These are phyloP conservation scores for Cladophialophora psammophila DNA, from an alignment of 2,329 filamentous ascomycete genomes.

Conservation along the genomic window DNA sequence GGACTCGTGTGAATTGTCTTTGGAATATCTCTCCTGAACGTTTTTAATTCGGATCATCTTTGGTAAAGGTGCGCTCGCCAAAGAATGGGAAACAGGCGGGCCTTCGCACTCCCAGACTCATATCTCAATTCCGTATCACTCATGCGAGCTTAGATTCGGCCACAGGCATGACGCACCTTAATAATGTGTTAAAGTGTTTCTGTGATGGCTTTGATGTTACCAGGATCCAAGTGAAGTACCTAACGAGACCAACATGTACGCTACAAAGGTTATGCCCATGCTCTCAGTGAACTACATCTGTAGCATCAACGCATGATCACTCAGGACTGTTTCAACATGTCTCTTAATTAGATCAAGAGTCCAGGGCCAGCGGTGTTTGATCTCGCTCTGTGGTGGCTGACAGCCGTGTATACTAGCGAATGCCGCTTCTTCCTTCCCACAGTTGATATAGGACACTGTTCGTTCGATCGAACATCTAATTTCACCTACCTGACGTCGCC, in stretches of 20 bases:
- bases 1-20: conserved; percentile 47
- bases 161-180: conserved; percentile 8
- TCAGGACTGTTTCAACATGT: conserved; percentile 21
- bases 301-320: conserved; percentile 19
- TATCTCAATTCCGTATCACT: conserved; percentile 9
- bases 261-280: conserved; percentile 22
- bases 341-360: conserved; percentile 16
- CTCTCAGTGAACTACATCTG: conserved; percentile 24
- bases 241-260: conserved; percentile 10
- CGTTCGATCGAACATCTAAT: not conserved
- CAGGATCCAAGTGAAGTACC: conserved; percentile 21
- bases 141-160: not conserved
- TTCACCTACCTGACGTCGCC: conserved; percentile 6
- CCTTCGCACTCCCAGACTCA: conserved; percentile 15
- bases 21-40: conserved; percentile 48
- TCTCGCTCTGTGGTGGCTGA: conserved; percentile 13
- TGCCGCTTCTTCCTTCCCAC: conserved; percentile 7
- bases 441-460: not conserved
- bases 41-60: conserved; percentile 43
- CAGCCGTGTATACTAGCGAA: conserved; percentile 7
- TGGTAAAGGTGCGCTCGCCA: conserved; percentile 51
- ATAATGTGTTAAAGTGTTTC: conserved; percentile 18
- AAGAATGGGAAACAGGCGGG: conserved; percentile 40
- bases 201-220: conserved; percentile 23
- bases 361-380: conserved; percentile 17